Evolutionary conservation across 768 basidiomycete species (phyloP).

Genomic region (Leccinum incarnatum): DNA sequence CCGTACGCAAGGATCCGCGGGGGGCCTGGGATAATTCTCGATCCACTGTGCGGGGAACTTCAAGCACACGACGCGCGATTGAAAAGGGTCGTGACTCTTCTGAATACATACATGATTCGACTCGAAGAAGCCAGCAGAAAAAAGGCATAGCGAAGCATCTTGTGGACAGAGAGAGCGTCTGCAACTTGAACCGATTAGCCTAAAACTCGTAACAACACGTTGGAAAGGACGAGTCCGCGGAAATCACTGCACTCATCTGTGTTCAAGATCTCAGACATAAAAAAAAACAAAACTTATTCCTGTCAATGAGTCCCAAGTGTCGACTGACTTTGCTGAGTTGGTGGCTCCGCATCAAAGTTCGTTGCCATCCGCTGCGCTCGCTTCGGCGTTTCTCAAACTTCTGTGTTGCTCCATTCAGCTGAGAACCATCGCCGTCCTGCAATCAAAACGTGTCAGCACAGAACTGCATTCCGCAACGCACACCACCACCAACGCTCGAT

Average conservation of each 20-base stretch:
- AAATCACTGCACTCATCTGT: slow-evolving; percentile 22
- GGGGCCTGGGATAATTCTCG: slow-evolving; percentile 27
- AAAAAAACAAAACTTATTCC: too few relatives aligned
- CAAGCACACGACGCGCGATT: slow-evolving; percentile 14
- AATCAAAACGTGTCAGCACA: slow-evolving; percentile 21
- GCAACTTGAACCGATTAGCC: slow-evolving; percentile 20
- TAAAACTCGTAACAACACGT: slow-evolving; percentile 24
- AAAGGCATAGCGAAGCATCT: slow-evolving; percentile 18
- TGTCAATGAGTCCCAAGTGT: neutral
- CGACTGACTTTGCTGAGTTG: neutral
- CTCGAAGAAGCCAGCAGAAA: slow-evolving; percentile 4
- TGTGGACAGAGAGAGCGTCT: slow-evolving; percentile 13
- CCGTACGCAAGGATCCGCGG: slow-evolving; percentile 30
- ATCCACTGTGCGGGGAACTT: slow-evolving; percentile 30
- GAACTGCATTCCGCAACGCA: slow-evolving; percentile 5
- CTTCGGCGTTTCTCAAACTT: slow-evolving; percentile 20
- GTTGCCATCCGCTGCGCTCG: slow-evolving; percentile 15
- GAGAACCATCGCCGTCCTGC: neutral
- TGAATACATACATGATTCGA: slow-evolving; percentile 10
- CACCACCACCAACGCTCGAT: neutral
- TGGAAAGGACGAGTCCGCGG: slow-evolving; percentile 27
- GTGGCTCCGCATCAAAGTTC: slow-evolving; percentile 17
- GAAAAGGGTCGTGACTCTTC: slow-evolving; percentile 10
- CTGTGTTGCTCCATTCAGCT: slow-evolving; percentile 6
- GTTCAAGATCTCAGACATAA: neutral